Percentiles rank a stretch among this genome's conserved stretches.
phyloP scores from a whole-genome alignment of 1,139 yeast genomes.

The Taphrina confusa region DNA sequence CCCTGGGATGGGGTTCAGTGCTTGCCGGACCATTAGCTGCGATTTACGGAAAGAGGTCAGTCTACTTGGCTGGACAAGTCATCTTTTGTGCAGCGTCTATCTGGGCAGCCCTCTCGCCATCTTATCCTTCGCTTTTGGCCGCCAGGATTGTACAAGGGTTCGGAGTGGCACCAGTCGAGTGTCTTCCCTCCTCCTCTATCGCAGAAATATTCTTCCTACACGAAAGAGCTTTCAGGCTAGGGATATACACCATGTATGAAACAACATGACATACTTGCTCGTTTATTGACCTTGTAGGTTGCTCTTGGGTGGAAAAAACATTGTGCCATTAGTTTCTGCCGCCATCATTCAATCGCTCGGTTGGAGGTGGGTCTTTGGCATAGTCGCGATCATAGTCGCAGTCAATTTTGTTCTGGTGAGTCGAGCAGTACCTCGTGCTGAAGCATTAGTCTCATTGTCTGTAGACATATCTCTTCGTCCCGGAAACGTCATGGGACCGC shows the following conservation, averaged over 20 bases:
- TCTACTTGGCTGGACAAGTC: slow-evolving; percentile 55
- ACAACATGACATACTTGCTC: neutral
- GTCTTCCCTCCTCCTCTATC: slow-evolving; percentile 62
- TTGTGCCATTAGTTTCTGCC: slow-evolving; percentile 60
- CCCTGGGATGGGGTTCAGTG: slow-evolving; percentile 61
- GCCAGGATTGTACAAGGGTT: slow-evolving; percentile 61
- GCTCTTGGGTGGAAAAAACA: slow-evolving; percentile 63
- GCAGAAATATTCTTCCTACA: slow-evolving; percentile 67
- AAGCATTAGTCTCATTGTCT: neutral
- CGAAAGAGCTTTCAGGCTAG: slow-evolving; percentile 65
- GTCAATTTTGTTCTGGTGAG: slow-evolving; percentile 47
- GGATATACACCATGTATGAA: slow-evolving; percentile 57
- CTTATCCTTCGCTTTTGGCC: slow-evolving; percentile 57
- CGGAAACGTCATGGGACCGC: slow-evolving; percentile 68
- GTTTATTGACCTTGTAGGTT: slow-evolving; percentile 40
- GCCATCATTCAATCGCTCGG: slow-evolving; percentile 54
- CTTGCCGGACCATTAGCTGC: slow-evolving; percentile 62
- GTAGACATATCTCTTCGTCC: slow-evolving; percentile 59
- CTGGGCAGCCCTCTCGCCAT: slow-evolving; percentile 57
- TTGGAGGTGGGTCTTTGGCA: slow-evolving; percentile 67
- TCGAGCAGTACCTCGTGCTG: neutral
- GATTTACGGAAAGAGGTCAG: slow-evolving; percentile 61
- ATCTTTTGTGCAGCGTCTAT: slow-evolving; percentile 58
- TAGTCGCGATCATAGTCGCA: slow-evolving; percentile 58
- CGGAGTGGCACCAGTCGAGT: slow-evolving; percentile 64